These are phyloP conservation scores for Pleurotus cornucopiae DNA, from an alignment of 768 basidiomycete species.

Conservation along the genomic window DNA sequence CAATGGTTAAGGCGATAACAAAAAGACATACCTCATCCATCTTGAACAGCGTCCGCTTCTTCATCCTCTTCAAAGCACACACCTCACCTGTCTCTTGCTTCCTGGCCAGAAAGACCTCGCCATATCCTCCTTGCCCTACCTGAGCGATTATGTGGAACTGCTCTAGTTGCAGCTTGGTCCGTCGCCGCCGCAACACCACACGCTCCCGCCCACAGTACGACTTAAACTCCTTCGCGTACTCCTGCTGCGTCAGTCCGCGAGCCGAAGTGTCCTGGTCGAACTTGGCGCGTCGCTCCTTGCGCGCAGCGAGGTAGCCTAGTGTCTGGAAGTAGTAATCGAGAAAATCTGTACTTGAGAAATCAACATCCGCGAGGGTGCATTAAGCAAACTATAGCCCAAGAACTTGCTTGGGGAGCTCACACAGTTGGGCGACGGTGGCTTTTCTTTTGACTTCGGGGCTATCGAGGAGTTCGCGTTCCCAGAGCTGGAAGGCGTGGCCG, in stretches of 20 bases:
- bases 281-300: conserved; percentile 77
- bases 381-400: too few species aligned
- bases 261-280: conserved; percentile 81
- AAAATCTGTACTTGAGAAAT: conserved; percentile 56
- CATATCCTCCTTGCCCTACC: conserved; percentile 98
- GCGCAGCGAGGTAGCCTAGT: conserved; percentile 81
- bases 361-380: too few species aligned
- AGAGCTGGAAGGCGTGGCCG: conserved; percentile 49
- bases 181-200: conserved; percentile 84
- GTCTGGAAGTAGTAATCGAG: conserved; percentile 98
- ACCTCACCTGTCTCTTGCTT: conserved; percentile 96
- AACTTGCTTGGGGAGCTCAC: conserved; percentile 39
- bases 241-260: conserved; percentile 52
- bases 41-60: conserved; percentile 89
- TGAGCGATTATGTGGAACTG: conserved; percentile 99
- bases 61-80: conserved; percentile 97
- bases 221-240: conserved; percentile 78
- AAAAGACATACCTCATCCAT: conserved; percentile 85
- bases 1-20: background rate
- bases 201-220: conserved; percentile 94
- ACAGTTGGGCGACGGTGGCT: conserved; percentile 95
- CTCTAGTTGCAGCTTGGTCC: conserved; percentile 88
- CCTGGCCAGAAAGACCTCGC: conserved; percentile 93
- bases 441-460: conserved; percentile 90
- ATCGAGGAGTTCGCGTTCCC: conserved; percentile 84